These are phyloP conservation scores for Diaporthe ampelina DNA, from an alignment of 2,329 filamentous ascomycete species.

Conservation along the genomic window DNA sequence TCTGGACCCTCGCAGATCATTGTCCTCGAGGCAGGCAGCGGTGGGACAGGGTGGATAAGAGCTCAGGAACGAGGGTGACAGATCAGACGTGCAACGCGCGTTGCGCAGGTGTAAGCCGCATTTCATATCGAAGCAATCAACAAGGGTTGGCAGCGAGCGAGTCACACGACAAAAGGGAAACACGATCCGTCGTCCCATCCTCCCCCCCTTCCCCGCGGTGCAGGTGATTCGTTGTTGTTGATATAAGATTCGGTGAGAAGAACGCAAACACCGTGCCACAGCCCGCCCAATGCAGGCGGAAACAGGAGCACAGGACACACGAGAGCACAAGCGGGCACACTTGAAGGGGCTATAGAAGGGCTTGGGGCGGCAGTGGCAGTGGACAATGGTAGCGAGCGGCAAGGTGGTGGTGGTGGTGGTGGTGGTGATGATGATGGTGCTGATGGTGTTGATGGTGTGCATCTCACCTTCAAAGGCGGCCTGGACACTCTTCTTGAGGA, in stretches of 20 bases:
- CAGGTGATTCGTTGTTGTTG: slow-evolving; percentile 28
- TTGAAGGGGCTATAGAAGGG: neutral
- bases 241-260: slow-evolving; percentile 38
- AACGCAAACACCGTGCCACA: slow-evolving; percentile 27
- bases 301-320: neutral
- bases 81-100: slow-evolving; percentile 19
- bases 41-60: slow-evolving; percentile 4
- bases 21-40: neutral
- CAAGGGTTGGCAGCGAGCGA: neutral
- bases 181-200: neutral
- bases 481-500: slow-evolving; percentile 71
- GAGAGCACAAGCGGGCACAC: neutral
- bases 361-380: neutral
- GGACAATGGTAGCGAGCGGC: too few species aligned
- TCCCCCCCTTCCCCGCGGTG: neutral
- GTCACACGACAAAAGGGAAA: neutral
- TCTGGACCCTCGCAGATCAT: slow-evolving; percentile 10
- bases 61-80: slow-evolving; percentile 11
- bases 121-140: slow-evolving; percentile 22
- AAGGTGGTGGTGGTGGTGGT: neutral
- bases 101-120: slow-evolving; percentile 6
- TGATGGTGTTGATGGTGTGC: neutral
- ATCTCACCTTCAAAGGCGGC: slow-evolving; percentile 72
- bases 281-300: slow-evolving; percentile 7
- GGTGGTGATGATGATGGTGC: neutral